Base-by-base conservation (phyloP, 1,284 basidiomycete species). In the Cryptococcus neoformans region DNA sequence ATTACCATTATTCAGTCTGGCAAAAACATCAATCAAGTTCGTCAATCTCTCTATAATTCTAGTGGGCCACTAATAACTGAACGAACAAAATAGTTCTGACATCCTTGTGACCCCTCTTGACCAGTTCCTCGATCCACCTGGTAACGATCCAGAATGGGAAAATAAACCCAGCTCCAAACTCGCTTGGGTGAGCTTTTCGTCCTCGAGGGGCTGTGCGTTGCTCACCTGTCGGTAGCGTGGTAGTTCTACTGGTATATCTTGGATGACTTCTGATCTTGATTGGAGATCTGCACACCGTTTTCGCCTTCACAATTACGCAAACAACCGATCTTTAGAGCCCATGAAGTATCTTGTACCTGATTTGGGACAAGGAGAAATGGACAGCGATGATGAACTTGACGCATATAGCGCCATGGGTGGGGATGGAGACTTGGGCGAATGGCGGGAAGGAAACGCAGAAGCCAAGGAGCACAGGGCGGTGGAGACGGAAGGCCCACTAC, bases 81-180 rank as follows among this genome's bases (percentile, higher is more conserved):
- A 21, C 21, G 21, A 21, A 21, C 21, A 21, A 21, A 21, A 21
- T 35, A 74, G 79, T 61, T 75, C 78, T n/a, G 80, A 81, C 54
- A 79, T 81, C 49, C 70, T 80, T 6, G 71, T 77, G 51, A 79
- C 79, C 10, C 80, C 80, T 2, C 71, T 81, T 4, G 80, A 81
- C 51, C 80, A 81, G 60, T 80, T 79, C 63, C 59, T 59, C 47
- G 70, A 78, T 53, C 48, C 46, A 2, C 57, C 69, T 2, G 74
- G 76, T 0, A 64, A 66, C 48, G 80, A 81, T 58, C 76, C 75
- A 2, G 57, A 63, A 14, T 81, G 80, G 80, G 74, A 78, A 47
- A 60, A 73, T 11, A 81, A 81, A 66, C 57, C 58, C 3, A 64
- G 69, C 44, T 65, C 72, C 51, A 72, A 74, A 54, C 63, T 81